Conservation (phyloP, 768 basidiomycete genomes). For the Trametes punicea region DNA sequence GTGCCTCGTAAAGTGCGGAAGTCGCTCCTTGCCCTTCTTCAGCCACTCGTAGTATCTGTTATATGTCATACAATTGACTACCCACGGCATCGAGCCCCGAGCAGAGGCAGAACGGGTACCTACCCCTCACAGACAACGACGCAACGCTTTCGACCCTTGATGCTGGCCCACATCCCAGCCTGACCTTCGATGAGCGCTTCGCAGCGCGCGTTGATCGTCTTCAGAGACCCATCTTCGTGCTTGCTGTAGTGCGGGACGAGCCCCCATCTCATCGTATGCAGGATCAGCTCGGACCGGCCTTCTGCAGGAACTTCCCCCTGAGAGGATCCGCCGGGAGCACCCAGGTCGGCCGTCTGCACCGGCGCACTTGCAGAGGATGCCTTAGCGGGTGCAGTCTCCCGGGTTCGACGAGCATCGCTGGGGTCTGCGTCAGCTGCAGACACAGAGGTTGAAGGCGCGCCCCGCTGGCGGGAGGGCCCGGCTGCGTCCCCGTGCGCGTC, state of each 20-base stretch:
- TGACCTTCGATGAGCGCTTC: slow-evolving; percentile 75
- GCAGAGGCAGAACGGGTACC: slow-evolving; percentile 15
- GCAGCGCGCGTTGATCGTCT: slow-evolving; percentile 86
- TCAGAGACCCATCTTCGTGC: slow-evolving; percentile 65
- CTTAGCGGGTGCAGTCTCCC: too few species aligned
- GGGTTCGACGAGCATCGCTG: not conserved
- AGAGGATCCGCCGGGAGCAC: too few species aligned
- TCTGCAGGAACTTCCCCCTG: too few species aligned
- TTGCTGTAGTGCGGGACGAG: slow-evolving; percentile 83
- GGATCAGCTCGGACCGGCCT: too few species aligned
- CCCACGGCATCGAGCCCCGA: not conserved
- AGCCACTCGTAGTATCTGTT: slow-evolving; percentile 95
- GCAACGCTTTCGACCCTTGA: slow-evolving; percentile 82
- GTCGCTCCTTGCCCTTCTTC: slow-evolving; percentile 71
- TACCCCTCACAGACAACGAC: slow-evolving; percentile 80
- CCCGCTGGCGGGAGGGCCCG: not conserved
- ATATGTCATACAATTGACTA: not conserved
- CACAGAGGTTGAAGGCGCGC: not conserved
- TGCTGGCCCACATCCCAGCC: slow-evolving; percentile 78
- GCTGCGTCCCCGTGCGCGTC: slow-evolving; percentile 26
- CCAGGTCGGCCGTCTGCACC: too few species aligned
- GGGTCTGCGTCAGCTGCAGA: not conserved
- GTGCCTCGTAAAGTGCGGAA: slow-evolving; percentile 79
- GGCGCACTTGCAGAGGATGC: too few species aligned
- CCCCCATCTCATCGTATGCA: slow-evolving; percentile 92